These are phyloP conservation scores for Kernera saxatilis DNA, from an alignment of 345 rosid genomes.

Conservation along the genomic window DNA sequence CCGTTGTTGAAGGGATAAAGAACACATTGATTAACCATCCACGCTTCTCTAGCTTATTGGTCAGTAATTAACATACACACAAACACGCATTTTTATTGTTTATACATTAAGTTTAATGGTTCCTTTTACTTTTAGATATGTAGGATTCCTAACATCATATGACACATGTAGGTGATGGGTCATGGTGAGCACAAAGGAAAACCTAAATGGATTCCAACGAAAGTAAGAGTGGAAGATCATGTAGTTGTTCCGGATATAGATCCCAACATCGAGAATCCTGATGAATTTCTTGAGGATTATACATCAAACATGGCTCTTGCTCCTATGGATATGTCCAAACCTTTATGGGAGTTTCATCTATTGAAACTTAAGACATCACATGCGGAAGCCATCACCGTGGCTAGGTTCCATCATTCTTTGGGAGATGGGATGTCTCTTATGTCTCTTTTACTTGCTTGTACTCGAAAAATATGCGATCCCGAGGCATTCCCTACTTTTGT, in stretches of 20 bases:
- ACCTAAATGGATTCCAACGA: constrained; percentile 46
- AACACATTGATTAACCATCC: constrained; percentile 62
- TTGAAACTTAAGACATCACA: constrained; percentile 47
- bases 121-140: neutral
- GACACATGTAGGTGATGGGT: neutral
- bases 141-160: neutral
- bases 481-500: constrained; percentile 41
- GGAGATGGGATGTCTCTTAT: constrained; percentile 59
- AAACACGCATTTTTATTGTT: neutral
- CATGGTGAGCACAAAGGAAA: neutral
- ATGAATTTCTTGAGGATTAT: constrained; percentile 57
- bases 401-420: constrained; percentile 46
- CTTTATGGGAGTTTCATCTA: constrained; percentile 74
- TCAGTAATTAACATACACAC: neutral
- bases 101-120: neutral
- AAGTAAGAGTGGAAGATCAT: constrained; percentile 55
- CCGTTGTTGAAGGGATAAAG: constrained; percentile 34
- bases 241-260: constrained; percentile 44
- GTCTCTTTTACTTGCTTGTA: constrained; percentile 49
- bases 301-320: constrained; percentile 40
- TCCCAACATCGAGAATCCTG: constrained; percentile 34
- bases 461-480: constrained; percentile 44
- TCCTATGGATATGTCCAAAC: constrained; percentile 53
- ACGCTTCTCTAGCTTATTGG: constrained; percentile 67
- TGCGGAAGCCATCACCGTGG: constrained; percentile 39